Base-by-base conservation (phyloP, 108 stramenopile genomes). In the Bacterosira constricta region DNA sequence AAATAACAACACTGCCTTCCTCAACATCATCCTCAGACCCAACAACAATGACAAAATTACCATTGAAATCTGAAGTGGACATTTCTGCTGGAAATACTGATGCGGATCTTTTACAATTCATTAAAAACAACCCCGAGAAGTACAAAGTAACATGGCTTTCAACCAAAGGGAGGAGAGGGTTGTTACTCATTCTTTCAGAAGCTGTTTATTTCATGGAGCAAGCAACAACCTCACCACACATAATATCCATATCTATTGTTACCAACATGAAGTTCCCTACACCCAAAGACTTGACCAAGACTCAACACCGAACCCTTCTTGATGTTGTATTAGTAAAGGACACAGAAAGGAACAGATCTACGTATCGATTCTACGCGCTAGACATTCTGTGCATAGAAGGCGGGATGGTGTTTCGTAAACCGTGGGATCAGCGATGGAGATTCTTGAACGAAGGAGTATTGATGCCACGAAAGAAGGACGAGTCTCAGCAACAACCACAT, bases 71-170 rank as follows among this genome's bases (percentile, higher is more conserved):
- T 18, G 80, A 81, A 42, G 13, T 71, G 1, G 69, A 71, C 36
- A 36, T 76, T 23, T 81, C 80, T 9, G 20, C 36, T 54, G 58
- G 27, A 12, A 58, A 44, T 35, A 47, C 39, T 27, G 45, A 31
- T 20, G 53, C 49, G 13, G 15, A 56, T 42, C n/a, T 60, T 11
- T 11, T 60, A 32, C 38, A 55, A 69, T 69, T 59, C 32, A 75
- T 80, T 21, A 74, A 63, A 23, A 54, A 30, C 6, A 69, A 63
- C 62, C 50, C 41, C 0, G 62, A 70, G 27, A 21, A 20, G n/a
- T 73, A 77, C 46, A 82, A 76, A 53, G 64, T 73, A 54, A 80
- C 79, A 6, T 80, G 81, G 75, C 82, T 79, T 31, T 66, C 77
- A 15, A 75, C 81, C 13, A 64, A 65, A 18, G 83, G 74, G 25